Evolutionary conservation across 768 basidiomycete genomes (phyloP).

Genomic region (Rubroboletus pulcherrimus): DNA sequence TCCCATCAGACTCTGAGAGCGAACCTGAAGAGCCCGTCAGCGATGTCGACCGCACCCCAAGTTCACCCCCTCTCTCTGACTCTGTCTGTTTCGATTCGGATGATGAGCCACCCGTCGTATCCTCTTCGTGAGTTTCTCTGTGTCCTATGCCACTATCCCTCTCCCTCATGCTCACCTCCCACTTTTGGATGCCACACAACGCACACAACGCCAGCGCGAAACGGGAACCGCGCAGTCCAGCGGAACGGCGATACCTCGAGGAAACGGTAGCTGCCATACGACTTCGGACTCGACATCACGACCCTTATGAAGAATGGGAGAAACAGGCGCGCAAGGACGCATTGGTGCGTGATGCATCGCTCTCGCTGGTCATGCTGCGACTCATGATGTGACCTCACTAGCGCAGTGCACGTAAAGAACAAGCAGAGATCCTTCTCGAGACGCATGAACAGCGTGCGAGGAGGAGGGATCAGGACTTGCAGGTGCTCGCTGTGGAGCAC

Average conservation of each 20-base stretch:
- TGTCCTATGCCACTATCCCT: background rate
- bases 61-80: slow-evolving; percentile 35
- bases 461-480: slow-evolving; percentile 11
- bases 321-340: slow-evolving; percentile 45
- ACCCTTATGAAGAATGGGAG: slow-evolving; percentile 52
- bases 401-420: slow-evolving; percentile 38
- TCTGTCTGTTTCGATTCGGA: slow-evolving; percentile 45
- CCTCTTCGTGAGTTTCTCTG: slow-evolving; percentile 33
- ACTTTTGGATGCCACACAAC: background rate
- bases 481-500: slow-evolving; percentile 39
- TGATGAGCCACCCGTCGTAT: slow-evolving; percentile 32
- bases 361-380: background rate
- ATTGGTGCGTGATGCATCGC: slow-evolving; percentile 31
- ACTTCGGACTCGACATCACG: slow-evolving; percentile 39
- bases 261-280: slow-evolving; percentile 47
- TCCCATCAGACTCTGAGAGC: slow-evolving; percentile 47
- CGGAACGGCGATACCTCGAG: slow-evolving; percentile 37
- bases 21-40: slow-evolving; percentile 31
- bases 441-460: slow-evolving; percentile 14
- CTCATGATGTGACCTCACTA: slow-evolving; percentile 9
- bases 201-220: slow-evolving; percentile 10
- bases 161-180: background rate
- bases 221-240: slow-evolving; percentile 21
- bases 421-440: slow-evolving; percentile 18
- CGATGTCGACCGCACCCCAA: slow-evolving; percentile 34